Evolutionary conservation across 2,329 filamentous ascomycete species (phyloP).

Genomic region (Calonectria naviculata): DNA sequence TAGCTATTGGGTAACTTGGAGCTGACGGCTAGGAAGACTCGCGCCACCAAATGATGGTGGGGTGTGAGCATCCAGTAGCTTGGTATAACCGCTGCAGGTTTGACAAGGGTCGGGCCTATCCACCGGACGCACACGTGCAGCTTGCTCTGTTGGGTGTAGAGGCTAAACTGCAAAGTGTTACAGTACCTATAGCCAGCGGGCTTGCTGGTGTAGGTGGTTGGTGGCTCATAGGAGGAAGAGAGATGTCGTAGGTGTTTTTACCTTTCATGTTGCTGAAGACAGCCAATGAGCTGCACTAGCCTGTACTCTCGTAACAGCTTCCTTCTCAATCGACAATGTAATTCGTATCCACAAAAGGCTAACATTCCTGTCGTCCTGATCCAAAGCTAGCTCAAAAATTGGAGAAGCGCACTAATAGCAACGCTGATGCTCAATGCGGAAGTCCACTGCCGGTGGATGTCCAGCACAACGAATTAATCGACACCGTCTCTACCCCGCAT

Average conservation of each 20-base stretch:
- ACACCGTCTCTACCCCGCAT: background rate
- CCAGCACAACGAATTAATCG: background rate
- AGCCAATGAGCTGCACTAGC: no score
- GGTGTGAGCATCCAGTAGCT: background rate
- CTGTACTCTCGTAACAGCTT: background rate
- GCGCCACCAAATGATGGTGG: background rate
- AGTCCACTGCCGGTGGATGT: background rate
- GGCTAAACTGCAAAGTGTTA: background rate
- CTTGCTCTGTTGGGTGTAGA: background rate
- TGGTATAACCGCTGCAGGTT: background rate
- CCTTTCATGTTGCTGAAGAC: no score
- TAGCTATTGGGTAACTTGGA: background rate
- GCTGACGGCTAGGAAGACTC: background rate
- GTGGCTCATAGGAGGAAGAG: background rate
- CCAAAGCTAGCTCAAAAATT: background rate
- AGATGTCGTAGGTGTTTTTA: no score
- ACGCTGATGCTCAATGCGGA: background rate
- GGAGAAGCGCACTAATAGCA: slow-evolving; percentile 3
- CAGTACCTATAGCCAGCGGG: no score
- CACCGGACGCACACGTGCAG: background rate
- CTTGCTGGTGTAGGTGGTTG: background rate
- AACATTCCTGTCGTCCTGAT: background rate
- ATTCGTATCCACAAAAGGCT: background rate
- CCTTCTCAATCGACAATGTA: background rate
- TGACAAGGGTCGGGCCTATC: background rate